Evolutionary conservation across 192 early-diverging fungal species (phyloP), one percentile per base, ranked within the genome.

Genomic region (Spinellus fusiger): DNA sequence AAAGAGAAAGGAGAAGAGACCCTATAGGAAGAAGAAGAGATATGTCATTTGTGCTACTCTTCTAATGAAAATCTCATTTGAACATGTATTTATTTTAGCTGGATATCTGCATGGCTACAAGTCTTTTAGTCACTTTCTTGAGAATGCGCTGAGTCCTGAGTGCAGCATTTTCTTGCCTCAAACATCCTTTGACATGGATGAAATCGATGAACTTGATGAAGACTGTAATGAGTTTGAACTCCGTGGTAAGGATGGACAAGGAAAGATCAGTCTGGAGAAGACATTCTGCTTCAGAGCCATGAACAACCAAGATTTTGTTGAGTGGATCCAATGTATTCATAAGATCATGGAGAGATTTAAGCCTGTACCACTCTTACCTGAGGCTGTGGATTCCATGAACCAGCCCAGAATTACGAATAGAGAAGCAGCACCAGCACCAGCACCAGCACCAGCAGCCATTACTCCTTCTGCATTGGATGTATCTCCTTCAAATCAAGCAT

Each of bases 21-120:
- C 16, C n/a, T 8, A 5, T 34, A 34, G 35, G 35, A 56, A 55
- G n/a, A 53, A 50, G 6, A 25, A 47, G 20, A 53, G 26, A 6
- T 13, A 15, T 22, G 13, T 40, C 25, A 15, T 34, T 32, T 32
- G 22, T 49, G 8, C 33, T 47, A 29, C 29, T 48, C 20, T n/a
- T 20, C n/a, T 60, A 22, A 37, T 37, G 5, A 37, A 9, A 9
- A 37, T 37, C 13, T 5, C 35, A 37, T 44, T n/a, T 44, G 3
- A n/a, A 44, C 10, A 5, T 44, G 10, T 44, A n/a, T 44, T 2
- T 44, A 34, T 2, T 51, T 31, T 35, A 47, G 58, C 38, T 34
- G 64, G 64, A 5, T 66, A 33, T 12, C 50, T 66, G 15, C 64
- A 66, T 53, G 64, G 58, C 5, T 66, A 59, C 40, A 66, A 54